Conservation (phyloP, 176 grass and related monocot species). For the Oryza nivara region DNA sequence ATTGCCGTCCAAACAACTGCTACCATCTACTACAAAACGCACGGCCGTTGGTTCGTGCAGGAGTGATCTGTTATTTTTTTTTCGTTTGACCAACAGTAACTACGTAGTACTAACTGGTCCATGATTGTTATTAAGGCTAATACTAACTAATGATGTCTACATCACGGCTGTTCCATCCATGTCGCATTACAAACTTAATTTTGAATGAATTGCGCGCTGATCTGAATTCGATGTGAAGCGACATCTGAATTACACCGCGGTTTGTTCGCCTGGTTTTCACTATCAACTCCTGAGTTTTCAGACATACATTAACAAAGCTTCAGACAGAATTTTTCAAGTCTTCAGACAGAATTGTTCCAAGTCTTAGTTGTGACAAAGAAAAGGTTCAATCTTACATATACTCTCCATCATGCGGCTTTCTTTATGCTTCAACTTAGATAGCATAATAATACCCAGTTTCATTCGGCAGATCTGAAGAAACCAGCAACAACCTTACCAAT, state of each 20-base stretch:
- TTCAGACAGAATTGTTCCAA: background rate
- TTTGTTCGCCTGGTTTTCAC: slow-evolving; percentile 21
- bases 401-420: background rate
- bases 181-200: slow-evolving; percentile 17
- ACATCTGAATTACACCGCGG: slow-evolving; percentile 32
- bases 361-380: background rate
- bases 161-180: slow-evolving; percentile 32
- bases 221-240: slow-evolving; percentile 41
- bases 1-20: slow-evolving; percentile 62
- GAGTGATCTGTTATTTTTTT: background rate
- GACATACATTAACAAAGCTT: slow-evolving; percentile 8
- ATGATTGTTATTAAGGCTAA: background rate
- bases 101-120: background rate
- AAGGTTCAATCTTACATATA: background rate
- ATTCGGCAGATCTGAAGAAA: slow-evolving; percentile 25
- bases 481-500: slow-evolving; percentile 13
- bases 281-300: slow-evolving; percentile 22
- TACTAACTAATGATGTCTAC: slow-evolving; percentile 7
- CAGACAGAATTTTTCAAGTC: background rate
- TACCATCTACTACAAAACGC: slow-evolving; percentile 34
- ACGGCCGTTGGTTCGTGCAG: background rate
- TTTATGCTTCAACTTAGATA: background rate
- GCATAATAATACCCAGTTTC: background rate
- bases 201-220: slow-evolving; percentile 37
- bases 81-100: slow-evolving; percentile 29